Conservation (phyloP, 805 yeast genomes). For the Cyberlindnera lachancei region DNA sequence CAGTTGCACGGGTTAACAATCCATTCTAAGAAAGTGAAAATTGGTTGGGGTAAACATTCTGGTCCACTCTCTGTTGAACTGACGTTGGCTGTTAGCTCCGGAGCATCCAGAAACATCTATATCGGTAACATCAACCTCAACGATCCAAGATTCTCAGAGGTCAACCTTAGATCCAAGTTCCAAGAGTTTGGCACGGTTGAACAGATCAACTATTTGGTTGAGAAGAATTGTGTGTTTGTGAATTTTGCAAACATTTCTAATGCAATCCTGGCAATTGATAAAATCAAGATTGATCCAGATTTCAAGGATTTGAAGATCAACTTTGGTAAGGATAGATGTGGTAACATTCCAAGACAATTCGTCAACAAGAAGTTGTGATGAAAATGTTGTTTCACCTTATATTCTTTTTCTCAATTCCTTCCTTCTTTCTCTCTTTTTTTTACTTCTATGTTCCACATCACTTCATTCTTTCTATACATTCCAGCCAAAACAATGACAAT, state of each 20-base stretch:
- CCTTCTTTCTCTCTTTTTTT: too few relatives aligned
- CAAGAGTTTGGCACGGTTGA: conserved; percentile 88
- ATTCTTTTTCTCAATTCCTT: too few relatives aligned
- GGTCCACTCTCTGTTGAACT: conserved; percentile 87
- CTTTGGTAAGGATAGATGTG: conserved; percentile 93
- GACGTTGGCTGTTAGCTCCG: conserved; percentile 83
- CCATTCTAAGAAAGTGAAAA: conserved; percentile 78
- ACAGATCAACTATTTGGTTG: conserved; percentile 84
- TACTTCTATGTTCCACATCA: too few relatives aligned
- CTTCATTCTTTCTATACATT: too few relatives aligned
- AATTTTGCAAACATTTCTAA: conserved; percentile 63
- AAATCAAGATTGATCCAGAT: conserved; percentile 68
- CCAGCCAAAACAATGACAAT: too few relatives aligned
- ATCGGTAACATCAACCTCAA: conserved; percentile 58
- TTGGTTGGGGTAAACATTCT: conserved; percentile 97
- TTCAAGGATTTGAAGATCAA: conserved; percentile 72
- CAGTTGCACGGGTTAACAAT: conserved; percentile 83
- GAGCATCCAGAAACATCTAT: conserved; percentile 91
- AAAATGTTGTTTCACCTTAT: too few relatives aligned
- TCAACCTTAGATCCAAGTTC: conserved; percentile 64
- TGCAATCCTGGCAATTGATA: conserved; percentile 89
- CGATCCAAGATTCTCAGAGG: conserved; percentile 36
- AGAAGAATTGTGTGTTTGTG: conserved; percentile 18
- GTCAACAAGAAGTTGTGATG: conserved; percentile 12
- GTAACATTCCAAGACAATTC: conserved; percentile 82